These are phyloP conservation scores for Penicillium digitatum DNA, from an alignment of 2,329 filamentous ascomycete species.

Conservation along the genomic window DNA sequence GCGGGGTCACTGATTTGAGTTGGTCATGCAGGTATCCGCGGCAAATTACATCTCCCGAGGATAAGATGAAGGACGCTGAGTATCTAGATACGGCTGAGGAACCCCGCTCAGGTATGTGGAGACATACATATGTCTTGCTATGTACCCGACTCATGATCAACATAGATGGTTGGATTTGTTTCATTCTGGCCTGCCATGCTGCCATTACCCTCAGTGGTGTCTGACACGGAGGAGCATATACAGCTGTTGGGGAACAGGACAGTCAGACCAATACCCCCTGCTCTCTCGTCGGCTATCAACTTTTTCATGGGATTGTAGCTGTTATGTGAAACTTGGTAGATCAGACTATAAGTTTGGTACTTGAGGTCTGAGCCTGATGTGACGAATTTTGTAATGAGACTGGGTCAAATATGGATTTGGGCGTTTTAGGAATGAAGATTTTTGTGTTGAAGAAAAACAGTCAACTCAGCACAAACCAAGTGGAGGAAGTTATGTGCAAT, in stretches of 20 bases:
- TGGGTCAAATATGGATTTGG: neutral
- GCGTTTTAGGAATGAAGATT: neutral
- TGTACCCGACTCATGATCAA: neutral
- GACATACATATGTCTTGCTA: neutral
- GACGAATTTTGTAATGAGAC: neutral
- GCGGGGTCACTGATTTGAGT: neutral
- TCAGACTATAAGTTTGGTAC: neutral
- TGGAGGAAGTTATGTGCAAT: neutral
- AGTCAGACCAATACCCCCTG: neutral
- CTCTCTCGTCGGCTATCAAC: neutral
- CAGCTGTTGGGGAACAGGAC: neutral
- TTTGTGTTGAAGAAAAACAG: neutral
- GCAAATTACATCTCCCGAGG: neutral
- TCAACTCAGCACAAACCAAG: neutral
- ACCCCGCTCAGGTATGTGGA: neutral
- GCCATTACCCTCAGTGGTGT: constrained; percentile 2
- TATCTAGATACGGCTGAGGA: neutral
- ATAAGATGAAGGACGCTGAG: neutral
- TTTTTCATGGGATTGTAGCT: neutral
- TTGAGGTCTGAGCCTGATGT: neutral
- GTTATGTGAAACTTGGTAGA: neutral
- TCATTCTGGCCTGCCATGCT: constrained; percentile 5
- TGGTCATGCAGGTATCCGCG: neutral
- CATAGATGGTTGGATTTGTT: constrained; percentile 2
- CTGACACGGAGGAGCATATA: neutral